These are phyloP conservation scores for Calonectria montana DNA, from an alignment of 2,329 filamentous ascomycete species.

Conservation along the genomic window DNA sequence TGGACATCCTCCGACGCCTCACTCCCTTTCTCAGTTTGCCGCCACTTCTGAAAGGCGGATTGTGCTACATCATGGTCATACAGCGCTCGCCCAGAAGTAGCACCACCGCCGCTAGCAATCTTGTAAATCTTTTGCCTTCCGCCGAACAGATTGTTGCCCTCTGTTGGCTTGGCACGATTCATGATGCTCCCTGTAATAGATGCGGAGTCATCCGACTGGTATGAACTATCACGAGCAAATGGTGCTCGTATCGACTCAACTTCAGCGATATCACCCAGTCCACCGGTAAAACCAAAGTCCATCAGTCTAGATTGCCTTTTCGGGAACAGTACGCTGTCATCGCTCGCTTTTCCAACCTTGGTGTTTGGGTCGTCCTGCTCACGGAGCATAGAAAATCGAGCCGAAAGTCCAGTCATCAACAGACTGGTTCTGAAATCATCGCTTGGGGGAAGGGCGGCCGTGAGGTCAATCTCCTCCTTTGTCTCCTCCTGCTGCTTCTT, in stretches of 20 bases:
- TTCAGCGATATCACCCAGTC: constrained; percentile 87
- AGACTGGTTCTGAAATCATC: constrained; percentile 97
- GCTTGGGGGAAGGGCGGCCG: constrained; percentile 78
- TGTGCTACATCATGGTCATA: constrained; percentile 89
- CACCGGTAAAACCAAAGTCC: constrained; percentile 72
- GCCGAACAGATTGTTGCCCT: constrained; percentile 94
- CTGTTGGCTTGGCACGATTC: constrained; percentile 81
- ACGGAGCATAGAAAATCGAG: constrained; percentile 94
- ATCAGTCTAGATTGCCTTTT: constrained; percentile 82
- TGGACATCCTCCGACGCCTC: constrained; percentile 52
- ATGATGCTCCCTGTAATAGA: constrained; percentile 78
- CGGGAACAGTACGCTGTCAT: constrained; percentile 90
- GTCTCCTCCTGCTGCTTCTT: constrained; percentile 68
- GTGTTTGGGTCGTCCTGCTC: constrained; percentile 94
- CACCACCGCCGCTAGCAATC: constrained; percentile 66
- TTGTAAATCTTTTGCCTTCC: constrained; percentile 97
- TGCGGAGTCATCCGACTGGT: constrained; percentile 77
- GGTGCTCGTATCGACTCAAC: constrained; percentile 81
- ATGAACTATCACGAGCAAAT: constrained; percentile 73
- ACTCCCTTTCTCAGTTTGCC: constrained; percentile 68
- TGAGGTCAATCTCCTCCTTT: constrained; percentile 78
- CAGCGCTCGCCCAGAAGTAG: constrained; percentile 75
- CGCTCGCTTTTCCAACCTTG: constrained; percentile 91
- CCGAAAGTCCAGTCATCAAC: constrained; percentile 93
- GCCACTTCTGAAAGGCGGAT: constrained; percentile 85